Conservation (phyloP, 2,329 filamentous ascomycete genomes). For the Paecilomyces niveus region DNA sequence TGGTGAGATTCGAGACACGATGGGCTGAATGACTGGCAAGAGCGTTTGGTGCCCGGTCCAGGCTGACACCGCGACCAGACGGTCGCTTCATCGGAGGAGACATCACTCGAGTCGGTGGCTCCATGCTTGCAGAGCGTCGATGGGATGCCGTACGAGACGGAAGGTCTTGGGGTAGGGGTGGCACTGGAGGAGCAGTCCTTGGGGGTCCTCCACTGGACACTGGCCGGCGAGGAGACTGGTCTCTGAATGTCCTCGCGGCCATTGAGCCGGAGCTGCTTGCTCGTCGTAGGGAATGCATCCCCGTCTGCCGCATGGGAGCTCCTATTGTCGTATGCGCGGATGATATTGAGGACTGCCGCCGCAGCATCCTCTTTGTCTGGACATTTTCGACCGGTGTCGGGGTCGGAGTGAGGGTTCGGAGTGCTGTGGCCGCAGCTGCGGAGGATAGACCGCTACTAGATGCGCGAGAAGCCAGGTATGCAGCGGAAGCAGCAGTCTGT, state of each 20-base stretch:
- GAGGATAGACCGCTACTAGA: constrained; percentile 65
- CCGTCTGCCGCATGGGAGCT: background rate
- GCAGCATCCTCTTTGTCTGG: constrained; percentile 77
- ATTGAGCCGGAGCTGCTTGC: constrained; percentile 71
- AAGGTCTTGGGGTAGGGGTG: constrained; percentile 56
- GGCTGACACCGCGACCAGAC: constrained; percentile 30
- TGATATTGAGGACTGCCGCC: constrained; percentile 65
- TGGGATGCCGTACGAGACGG: constrained; percentile 21
- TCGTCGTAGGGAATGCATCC: constrained; percentile 48
- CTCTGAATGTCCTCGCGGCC: constrained; percentile 81
- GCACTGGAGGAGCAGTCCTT: constrained; percentile 63
- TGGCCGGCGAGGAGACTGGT: constrained; percentile 54
- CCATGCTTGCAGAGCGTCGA: constrained; percentile 45
- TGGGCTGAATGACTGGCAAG: constrained; percentile 10
- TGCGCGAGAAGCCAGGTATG: constrained; percentile 63
- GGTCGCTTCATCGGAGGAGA: constrained; percentile 36
- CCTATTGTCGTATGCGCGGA: constrained; percentile 36
- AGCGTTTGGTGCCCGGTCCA: constrained; percentile 25
- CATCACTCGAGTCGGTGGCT: constrained; percentile 40
- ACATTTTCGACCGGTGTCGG: constrained; percentile 75
- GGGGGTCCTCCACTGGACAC: constrained; percentile 36
- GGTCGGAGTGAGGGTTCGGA: constrained; percentile 68
- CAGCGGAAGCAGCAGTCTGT: constrained; percentile 71
- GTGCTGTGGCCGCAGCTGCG: constrained; percentile 77
- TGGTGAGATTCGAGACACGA: constrained; percentile 16